Evolutionary conservation across 495 filamentous ascomycete species (phyloP), one percentile per base, ranked within the genome.

Genomic region (Bathelium albidoporum): DNA sequence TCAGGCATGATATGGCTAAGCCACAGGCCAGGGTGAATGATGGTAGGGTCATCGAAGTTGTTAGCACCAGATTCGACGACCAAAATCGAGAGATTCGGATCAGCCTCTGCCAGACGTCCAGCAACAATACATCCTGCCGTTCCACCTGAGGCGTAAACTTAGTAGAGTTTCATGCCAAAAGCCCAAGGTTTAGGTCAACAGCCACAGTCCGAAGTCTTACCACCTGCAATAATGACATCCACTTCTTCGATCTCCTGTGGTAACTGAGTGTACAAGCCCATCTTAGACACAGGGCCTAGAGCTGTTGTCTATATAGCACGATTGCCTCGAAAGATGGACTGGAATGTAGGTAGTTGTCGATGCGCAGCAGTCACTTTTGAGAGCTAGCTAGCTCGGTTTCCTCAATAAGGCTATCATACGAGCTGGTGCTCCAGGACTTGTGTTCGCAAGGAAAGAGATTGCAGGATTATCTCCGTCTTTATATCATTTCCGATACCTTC

Each of bases 111-210:
- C 1, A 84, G 76, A 62, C 82, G 73, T 16, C 61, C 66, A 22
- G 71, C 71, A 58, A 67, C 59, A 31, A 73, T 67, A 73, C 87
- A 90, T 22, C 85, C 87, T 63, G 83, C 80, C 64, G 85, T 87
- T 22, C 82, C 81, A n/a, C 79, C 73, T 79, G 45, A 5, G 14
- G 34, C n/a, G n/a, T n/a, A n/a, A n/a, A n/a, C n/a, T n/a, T n/a
- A n/a, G n/a, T n/a, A n/a, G n/a, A n/a, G n/a, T n/a, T 39, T 39
- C 34, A 39, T 39, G 34, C 14, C 14, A 5, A 18, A 4, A 1
- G 1, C 2, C 3, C 18, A 55, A 64, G n/a, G n/a, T n/a, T 39
- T 39, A 5, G 5, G 14, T 39, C 14, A 14, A 39, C 14, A 39
- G 34, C 34, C 14, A 5, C 5, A 39, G 5, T 39, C 5, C 5